A percentile compares a stretch with the other conserved stretches of the same genome.
Conservation (phyloP, 768 basidiomycete genomes). For the Podaxis pistillaris region DNA sequence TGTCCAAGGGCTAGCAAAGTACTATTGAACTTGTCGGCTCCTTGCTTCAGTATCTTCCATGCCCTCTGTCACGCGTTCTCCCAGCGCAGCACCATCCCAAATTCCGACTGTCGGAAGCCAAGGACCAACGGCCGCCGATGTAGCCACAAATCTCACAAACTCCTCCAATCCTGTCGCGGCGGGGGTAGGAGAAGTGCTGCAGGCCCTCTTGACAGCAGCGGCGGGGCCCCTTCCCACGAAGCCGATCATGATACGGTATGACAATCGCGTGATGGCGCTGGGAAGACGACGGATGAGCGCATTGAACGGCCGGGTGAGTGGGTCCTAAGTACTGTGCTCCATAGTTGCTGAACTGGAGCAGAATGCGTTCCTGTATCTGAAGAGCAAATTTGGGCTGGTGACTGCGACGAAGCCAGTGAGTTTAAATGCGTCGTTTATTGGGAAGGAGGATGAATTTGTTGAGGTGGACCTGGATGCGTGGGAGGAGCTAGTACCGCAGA, state of each 20-base stretch:
- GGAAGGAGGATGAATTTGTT: conserved; percentile 25
- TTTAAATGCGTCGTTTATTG: conserved; percentile 27
- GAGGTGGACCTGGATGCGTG: conserved; percentile 37
- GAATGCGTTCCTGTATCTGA: conserved; percentile 35
- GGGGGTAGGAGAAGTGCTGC: conserved; percentile 31
- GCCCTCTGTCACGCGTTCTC: conserved; percentile 4
- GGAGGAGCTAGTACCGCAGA: conserved; percentile 33
- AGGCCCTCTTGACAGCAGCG: conserved; percentile 23
- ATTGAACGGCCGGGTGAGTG: conserved; percentile 32
- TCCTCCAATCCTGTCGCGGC: conserved; percentile 30
- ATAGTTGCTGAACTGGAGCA: conserved; percentile 12
- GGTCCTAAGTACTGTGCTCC: neutral
- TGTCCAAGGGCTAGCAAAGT: too few species aligned
- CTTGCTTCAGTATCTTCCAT: neutral
- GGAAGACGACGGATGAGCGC: conserved; percentile 29
- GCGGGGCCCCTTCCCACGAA: conserved; percentile 19
- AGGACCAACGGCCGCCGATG: conserved; percentile 18
- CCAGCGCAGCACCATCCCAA: neutral
- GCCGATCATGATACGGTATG: conserved; percentile 33
- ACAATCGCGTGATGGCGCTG: conserved; percentile 31
- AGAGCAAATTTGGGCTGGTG: conserved; percentile 35
- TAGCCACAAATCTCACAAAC: conserved; percentile 19
- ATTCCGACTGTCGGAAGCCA: neutral
- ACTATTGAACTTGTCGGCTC: too few species aligned
- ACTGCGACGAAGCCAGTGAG: conserved; percentile 28